Evolutionary conservation across 108 stramenopile species (phyloP).

Genomic region (Nitzschia sp.): DNA sequence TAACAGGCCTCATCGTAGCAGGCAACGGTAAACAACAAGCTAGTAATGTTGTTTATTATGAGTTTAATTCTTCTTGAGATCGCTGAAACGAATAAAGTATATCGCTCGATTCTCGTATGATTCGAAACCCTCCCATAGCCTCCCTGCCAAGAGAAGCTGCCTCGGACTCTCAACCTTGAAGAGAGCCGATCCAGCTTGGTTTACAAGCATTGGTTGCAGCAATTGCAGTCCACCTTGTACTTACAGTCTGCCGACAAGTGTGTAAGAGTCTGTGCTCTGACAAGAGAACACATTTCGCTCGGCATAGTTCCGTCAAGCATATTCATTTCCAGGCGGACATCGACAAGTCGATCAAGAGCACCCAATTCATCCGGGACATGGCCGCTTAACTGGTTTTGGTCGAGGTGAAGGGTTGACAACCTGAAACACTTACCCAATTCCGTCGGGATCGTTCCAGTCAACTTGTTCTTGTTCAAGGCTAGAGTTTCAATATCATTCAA

Average conservation of each 20-base stretch:
- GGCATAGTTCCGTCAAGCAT: slow-evolving; percentile 39
- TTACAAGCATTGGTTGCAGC: slow-evolving; percentile 24
- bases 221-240: slow-evolving; percentile 22
- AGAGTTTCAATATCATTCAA: slow-evolving; percentile 24
- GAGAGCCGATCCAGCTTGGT: background rate
- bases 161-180: too few species aligned
- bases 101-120: too few species aligned
- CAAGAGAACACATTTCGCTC: slow-evolving; percentile 23
- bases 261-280: background rate
- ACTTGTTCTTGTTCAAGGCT: slow-evolving; percentile 19
- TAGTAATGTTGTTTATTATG: too few species aligned
- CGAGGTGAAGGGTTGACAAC: slow-evolving; percentile 11
- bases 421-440: slow-evolving; percentile 26
- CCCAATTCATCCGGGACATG: slow-evolving; percentile 42
- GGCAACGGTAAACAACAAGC: too few species aligned
- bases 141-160: too few species aligned
- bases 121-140: too few species aligned
- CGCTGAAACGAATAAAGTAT: too few species aligned
- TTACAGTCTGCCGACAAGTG: slow-evolving; percentile 26
- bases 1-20: too few species aligned
- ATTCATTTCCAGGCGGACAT: slow-evolving; percentile 35
- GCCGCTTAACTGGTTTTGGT: slow-evolving; percentile 37
- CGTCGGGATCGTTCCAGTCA: slow-evolving; percentile 34
- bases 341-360: slow-evolving; percentile 9
- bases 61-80: too few species aligned